Evolutionary conservation across 1,139 yeast species (phyloP), one percentile per base, ranked within the genome.

Genomic region (Geotrichum cucujoidarum): DNA sequence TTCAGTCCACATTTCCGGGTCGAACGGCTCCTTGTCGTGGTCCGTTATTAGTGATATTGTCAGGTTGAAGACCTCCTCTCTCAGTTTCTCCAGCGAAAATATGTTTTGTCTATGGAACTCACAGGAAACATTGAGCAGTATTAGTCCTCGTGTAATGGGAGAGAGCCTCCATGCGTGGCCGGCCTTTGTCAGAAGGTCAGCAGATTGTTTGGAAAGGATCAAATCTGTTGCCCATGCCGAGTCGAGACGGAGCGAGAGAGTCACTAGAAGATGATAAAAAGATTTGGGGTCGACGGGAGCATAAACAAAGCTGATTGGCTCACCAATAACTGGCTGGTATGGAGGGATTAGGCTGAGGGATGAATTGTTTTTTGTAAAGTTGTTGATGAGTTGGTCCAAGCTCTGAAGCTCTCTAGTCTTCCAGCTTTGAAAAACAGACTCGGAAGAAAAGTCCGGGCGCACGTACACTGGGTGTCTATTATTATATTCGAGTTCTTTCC

Each of bases 131-230:
- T 81, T 74, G 46, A 75, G 76, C 3, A 80, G 56, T 2, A 80
- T 60, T 0, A 76, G 72, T 0, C 81, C 77, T 49, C 76, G 66
- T 0, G 89, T 72, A 0, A 80, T 69, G 7, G 64, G 63, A 50
- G 76, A 77, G 4, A 84, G 63, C 52, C 85, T 68, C 95, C 95
- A 85, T 42, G 78, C 69, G 42, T 69, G 72, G 4, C 80, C 70
- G 50, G 79, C 76, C 17, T 71, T 66, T 8, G 62, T 65, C 11
- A 80, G 60, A 21, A 80, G 65, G 47, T 68, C 73, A 24, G 62
- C 57, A 2, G 75, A 69, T 24, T 70, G 65, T 60, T 77, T 73
- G 40, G 70, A 58, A 43, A 65, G 50, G 10, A 65, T 50, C 29
- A 62, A 53, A 21, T 57, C 36, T 39, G 58, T 57, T 49, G 68